Evolutionary conservation across 1,284 basidiomycete species (phyloP).

Genomic region (Tilletia walkeri): DNA sequence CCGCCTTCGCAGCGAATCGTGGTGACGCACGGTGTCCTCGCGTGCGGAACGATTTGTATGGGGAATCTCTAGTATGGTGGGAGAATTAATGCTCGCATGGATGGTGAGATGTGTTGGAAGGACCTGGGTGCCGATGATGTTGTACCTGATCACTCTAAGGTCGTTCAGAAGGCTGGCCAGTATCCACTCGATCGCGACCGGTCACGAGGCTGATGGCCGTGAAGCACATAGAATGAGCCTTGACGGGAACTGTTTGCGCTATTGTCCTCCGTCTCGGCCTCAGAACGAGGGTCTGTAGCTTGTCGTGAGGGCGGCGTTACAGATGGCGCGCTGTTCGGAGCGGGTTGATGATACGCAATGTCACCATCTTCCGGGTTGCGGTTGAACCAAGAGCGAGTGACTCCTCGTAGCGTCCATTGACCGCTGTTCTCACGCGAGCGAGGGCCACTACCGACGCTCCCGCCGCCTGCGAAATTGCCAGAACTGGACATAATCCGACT

Average conservation of each 20-base stretch:
- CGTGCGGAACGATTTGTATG: too few relatives aligned
- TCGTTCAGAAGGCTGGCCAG: conserved; percentile 15
- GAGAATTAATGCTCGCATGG: too few relatives aligned
- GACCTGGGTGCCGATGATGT: too few relatives aligned
- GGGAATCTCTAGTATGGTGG: too few relatives aligned
- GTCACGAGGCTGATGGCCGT: conserved; percentile 4
- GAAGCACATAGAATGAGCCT: conserved; percentile 1
- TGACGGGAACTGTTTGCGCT: neutral
- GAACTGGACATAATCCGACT: neutral
- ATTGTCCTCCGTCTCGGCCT: neutral
- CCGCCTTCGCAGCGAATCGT: too few relatives aligned
- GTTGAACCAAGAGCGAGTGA: conserved; percentile 12
- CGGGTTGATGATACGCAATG: neutral
- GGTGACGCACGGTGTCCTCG: too few relatives aligned
- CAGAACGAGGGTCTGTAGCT: too few relatives aligned
- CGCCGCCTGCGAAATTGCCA: neutral
- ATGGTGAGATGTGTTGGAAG: too few relatives aligned
- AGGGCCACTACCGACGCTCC: neutral
- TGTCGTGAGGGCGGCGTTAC: neutral
- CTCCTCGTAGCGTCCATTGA: neutral
- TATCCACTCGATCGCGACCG: conserved; percentile 8
- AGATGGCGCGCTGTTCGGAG: neutral
- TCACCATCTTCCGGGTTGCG: neutral
- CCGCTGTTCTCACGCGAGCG: too few relatives aligned
- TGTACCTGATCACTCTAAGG: too few relatives aligned